These are phyloP conservation scores for Chytridiales sp. DNA, from an alignment of 371 early-diverging fungal species.

Conservation along the genomic window DNA sequence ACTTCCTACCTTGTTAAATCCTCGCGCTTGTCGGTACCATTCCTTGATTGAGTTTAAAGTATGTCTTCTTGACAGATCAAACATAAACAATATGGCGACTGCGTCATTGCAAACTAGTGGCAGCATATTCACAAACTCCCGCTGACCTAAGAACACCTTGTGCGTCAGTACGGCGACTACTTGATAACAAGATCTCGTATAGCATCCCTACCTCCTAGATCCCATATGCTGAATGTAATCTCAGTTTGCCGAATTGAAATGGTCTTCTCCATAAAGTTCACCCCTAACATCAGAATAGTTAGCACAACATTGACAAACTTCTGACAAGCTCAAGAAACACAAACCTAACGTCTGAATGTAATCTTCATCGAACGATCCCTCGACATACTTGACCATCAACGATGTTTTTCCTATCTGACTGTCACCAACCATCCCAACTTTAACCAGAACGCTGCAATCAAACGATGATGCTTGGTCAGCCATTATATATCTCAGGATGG, in stretches of 20 bases:
- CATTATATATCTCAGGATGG: no score
- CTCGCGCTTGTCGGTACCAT: conserved; percentile 96
- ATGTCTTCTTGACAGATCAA: conserved; percentile 89
- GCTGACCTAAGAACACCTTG: conserved; percentile 64
- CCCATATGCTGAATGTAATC: conserved; percentile 99
- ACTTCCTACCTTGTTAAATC: conserved; percentile 79
- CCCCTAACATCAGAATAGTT: conserved; percentile 68
- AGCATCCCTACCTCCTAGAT: conserved; percentile 81
- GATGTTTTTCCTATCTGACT: conserved; percentile 98
- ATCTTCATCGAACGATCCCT: conserved; percentile 92
- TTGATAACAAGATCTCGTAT: no score
- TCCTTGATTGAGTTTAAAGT: conserved; percentile 92
- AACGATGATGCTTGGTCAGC: not conserved
- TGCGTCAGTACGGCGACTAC: no score
- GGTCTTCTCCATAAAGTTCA: conserved; percentile 98
- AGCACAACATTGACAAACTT: not conserved
- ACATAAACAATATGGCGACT: conserved; percentile 92
- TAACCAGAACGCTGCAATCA: conserved; percentile 66
- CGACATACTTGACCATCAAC: conserved; percentile 97
- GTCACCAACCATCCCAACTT: conserved; percentile 98
- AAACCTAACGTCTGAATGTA: conserved; percentile 95
- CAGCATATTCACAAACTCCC: conserved; percentile 96
- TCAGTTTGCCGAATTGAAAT: conserved; percentile 85
- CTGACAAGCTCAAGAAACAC: not conserved
- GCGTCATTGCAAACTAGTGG: conserved; percentile 96